Base-by-base conservation (phyloP, 768 basidiomycete genomes). In the Mycena olivaceomarginata region DNA sequence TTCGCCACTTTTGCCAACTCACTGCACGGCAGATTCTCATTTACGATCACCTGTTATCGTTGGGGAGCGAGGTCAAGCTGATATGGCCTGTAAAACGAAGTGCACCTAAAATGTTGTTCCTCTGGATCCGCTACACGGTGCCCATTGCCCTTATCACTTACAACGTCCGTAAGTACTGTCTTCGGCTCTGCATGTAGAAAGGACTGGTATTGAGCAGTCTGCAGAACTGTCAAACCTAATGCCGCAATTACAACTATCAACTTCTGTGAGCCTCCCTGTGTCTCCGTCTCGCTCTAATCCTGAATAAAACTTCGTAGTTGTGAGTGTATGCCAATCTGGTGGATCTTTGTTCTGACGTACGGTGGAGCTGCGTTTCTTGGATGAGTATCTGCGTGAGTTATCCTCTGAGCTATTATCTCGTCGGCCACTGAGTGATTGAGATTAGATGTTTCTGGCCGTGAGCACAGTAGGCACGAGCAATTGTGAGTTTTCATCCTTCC, bases 41-140 rank as follows among this genome's bases (percentile, higher is more conserved):
- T 37, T 80, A 80, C 37, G 79, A 80, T 41, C 79, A 80, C 64
- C 48, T 77, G 1, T 67, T 80, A 59, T 51, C 76, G 2, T 25
- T 79, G 11, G 76, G 76, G 37, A 65, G 39, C 48, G 79, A 80
- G 57, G 62, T 74, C 67, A 43, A 60, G 5, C 20, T 80, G 3
- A 77, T 80, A 37, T 80, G 79, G 79, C 53, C 66, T 3, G 75
- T 69, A 37, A 77, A 68, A 72, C 41, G n/a, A 0, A 67, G 69
- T 13, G 62, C 73, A 1, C 46, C 76, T 1, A 80, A 77, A 59
- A 57, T 40, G 12, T 43, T 77, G n/a, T 80, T 77, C 46, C 70
- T 80, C 9, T 67, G 66, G 53, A 64, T 77, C 8, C 79, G 79
- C 41, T 80, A 80, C 60, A 59, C 64, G 64, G 71, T 76, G 4